Base-by-base conservation (phyloP, 495 filamentous ascomycete species). In the Penicillium arizonense region DNA sequence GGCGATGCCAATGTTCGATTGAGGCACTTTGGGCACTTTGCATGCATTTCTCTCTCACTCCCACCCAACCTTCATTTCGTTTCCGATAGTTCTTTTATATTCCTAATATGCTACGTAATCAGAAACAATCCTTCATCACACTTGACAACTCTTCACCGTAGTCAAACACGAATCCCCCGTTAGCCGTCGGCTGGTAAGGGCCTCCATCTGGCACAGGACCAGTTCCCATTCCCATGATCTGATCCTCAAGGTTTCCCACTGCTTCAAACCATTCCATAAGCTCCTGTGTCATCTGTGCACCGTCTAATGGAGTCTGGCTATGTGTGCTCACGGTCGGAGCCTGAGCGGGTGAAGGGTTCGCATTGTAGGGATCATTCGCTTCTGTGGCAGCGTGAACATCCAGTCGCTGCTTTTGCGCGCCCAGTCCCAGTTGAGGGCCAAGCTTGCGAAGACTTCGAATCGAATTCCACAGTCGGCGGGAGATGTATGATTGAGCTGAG, bases 391-490 rank as follows among this genome's bases (percentile, higher is more conserved):
- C 21, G 32, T 47, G 52, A 20, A 36, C 39, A 33, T 36, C 24
- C 8, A 56, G 50, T 2, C 57, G 57, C 6, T 55, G 49, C 33
- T 63, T 67, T 23, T 65, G 62, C 8, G 57, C 45, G 2, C 77
- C 77, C 1, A 84, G 61, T 24, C 79, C 79, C 2, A 84, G 48
- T 52, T 78, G 73, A 14, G 77, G 79, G 0, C 71, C 80, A 4
- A 83, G 64, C 33, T 81, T 73, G 14, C 79, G 77, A 4, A 84
- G 68, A 24, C 74, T 73, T 20, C 72, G 68, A 42, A 84, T 78
- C 0, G 77, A 83, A 53, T 78, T 81, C 84, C 84, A 87, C 16
- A 87, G 61, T 13, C 82, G 74, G 24, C 78, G 76, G 7, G 80
- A 78, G 10, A 83, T 77, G 41, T 78, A 81, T 0, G 81, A 84